Conservation (phyloP, 495 filamentous ascomycete genomes). For the Penicillium argentinense region DNA sequence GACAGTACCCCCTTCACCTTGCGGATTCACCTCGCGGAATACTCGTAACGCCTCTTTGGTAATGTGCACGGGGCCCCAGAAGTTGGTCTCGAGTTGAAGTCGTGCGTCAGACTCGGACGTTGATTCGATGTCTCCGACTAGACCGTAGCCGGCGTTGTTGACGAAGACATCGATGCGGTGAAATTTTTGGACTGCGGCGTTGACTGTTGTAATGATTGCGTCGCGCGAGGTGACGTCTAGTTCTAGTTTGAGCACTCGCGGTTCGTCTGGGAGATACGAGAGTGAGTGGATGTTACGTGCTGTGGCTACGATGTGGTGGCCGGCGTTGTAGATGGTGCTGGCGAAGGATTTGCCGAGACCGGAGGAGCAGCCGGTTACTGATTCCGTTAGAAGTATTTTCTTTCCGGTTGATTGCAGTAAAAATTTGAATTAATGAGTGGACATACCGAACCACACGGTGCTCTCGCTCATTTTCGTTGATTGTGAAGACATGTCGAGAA, state of each 20-base stretch:
- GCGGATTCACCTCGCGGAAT: conserved; percentile 11
- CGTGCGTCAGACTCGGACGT: conserved; percentile 36
- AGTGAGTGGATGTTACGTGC: conserved; percentile 38
- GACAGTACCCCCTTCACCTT: conserved; percentile 47
- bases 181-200: conserved; percentile 35
- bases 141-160: conserved; percentile 57
- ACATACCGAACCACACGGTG: conserved; percentile 15
- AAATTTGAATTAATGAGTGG: background rate
- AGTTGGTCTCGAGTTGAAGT: conserved; percentile 50
- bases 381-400: background rate
- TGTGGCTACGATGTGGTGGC: conserved; percentile 50
- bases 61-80: conserved; percentile 44
- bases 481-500: background rate
- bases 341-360: conserved; percentile 47
- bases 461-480: background rate
- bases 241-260: conserved; percentile 42
- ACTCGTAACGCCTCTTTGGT: conserved; percentile 35
- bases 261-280: conserved; percentile 32
- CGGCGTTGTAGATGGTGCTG: conserved; percentile 31
- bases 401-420: no score
- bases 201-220: conserved; percentile 42
- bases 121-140: conserved; percentile 46
- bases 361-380: conserved; percentile 32
- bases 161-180: conserved; percentile 53
- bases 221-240: conserved; percentile 44